Base-by-base conservation (phyloP, 371 early-diverging fungal genomes). In the Mucor indicus region DNA sequence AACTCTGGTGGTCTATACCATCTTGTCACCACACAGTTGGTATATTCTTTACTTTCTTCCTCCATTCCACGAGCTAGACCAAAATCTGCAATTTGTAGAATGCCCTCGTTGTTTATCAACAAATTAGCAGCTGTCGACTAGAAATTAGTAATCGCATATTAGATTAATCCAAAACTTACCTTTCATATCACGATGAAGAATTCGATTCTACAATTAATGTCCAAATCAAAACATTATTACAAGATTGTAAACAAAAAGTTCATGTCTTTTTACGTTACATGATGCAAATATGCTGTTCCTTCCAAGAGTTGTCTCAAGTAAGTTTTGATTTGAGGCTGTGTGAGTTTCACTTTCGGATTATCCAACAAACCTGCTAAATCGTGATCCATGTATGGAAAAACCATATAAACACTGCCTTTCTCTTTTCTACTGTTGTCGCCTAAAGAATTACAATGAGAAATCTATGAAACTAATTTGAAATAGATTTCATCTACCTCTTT, bases 1-100 rank as follows among this genome's bases (percentile, higher is more conserved):
- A 99, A 75, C 71, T 99, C 99, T 0, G 99, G 99, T 19, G 99
- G 87, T 31, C 99, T 87, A 67, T 99, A 99, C 97, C 97, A 98
- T 44, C 94, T 64, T 9, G 99, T 99, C 2, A 98, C 93, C 3
- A 99, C 99, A 41, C 92, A 90, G 38, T 83, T 81, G 13, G 97
- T 95, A 65, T 91, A 87, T 46, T 84, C 80, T 50, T 75, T 67
- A 23, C 70, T 71, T 33, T 80, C 78, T 13, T 76, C 84, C 55
- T 74, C 83, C 38, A 73, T 60, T 52, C 55, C 85, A 6, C 96
- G 77, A 4, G 98, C 93, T 38, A 98, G 69, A 8, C 97, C 97
- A 73, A 99, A 99, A 92, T 99, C 99, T 0, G 99, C 99, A 64
- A 99, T 75, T 61, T 99, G 99, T 32, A 99, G 69, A 44, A 87